A percentile compares a stretch with the other conserved stretches of the same genome.
Evolutionary conservation across 1,139 yeast species (phyloP).

Genomic region (Kurtzmaniella quercitrusa): DNA sequence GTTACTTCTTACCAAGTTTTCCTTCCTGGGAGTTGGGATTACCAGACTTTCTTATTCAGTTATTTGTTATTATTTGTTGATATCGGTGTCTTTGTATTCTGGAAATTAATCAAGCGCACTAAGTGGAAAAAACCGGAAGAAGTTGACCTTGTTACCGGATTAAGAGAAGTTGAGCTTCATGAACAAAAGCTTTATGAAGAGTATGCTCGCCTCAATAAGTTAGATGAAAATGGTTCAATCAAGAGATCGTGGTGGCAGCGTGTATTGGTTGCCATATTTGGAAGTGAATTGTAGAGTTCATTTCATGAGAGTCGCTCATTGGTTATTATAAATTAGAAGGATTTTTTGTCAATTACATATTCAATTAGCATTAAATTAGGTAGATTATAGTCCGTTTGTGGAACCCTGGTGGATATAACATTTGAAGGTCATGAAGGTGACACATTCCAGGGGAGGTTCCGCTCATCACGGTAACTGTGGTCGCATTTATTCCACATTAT

Average conservation of each 20-base stretch:
- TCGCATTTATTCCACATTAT: not conserved
- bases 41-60: slow-evolving; percentile 58
- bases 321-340: not conserved
- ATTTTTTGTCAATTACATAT: too few species aligned
- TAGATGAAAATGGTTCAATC: slow-evolving; percentile 14
- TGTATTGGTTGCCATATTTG: slow-evolving; percentile 18
- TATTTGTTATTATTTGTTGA: slow-evolving; percentile 68
- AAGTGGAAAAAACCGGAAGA: slow-evolving; percentile 47
- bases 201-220: slow-evolving; percentile 13
- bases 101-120: slow-evolving; percentile 54
- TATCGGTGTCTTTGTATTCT: slow-evolving; percentile 49
- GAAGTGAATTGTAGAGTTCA: slow-evolving; percentile 17
- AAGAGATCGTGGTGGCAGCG: slow-evolving; percentile 11
- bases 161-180: slow-evolving; percentile 56
- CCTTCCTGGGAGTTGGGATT: slow-evolving; percentile 59
- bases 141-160: slow-evolving; percentile 53
- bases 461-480: not conserved
- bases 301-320: not conserved
- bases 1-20: slow-evolving; percentile 68
- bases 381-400: not conserved
- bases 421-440: not conserved
- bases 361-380: not conserved
- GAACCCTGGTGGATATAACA: too few species aligned
- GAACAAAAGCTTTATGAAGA: slow-evolving; percentile 29
- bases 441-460: too few species aligned